Conservation (phyloP, 2,329 filamentous ascomycete species). For the Neopestalotiopsis sp. region DNA sequence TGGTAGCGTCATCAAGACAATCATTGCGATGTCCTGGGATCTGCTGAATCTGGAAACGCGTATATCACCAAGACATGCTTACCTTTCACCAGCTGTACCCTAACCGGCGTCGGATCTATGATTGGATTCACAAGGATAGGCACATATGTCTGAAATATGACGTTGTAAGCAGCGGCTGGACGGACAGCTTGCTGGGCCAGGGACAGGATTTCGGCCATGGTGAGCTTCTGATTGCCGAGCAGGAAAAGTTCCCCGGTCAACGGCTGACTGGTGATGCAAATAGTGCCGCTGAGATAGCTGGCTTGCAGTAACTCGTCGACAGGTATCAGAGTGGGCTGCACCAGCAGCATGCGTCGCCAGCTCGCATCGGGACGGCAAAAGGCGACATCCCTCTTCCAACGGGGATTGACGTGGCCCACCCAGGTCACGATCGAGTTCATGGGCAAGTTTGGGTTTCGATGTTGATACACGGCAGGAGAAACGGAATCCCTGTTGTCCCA, state of each 20-base stretch:
- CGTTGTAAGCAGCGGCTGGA: background rate
- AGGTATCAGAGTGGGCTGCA: background rate
- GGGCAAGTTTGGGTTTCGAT: no score
- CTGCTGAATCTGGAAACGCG: background rate
- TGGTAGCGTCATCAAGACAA: no score
- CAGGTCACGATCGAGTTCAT: background rate
- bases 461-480: no score
- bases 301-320: background rate
- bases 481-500: background rate
- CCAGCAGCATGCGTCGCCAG: constrained; percentile 7
- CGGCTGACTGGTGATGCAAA: background rate
- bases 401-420: background rate
- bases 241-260: background rate
- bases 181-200: background rate
- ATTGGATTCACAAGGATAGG: background rate
- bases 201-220: background rate
- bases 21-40: no score
- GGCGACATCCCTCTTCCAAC: background rate
- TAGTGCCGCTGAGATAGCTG: background rate
- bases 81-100: background rate
- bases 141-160: background rate
- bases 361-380: constrained; percentile 13
- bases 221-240: no score
- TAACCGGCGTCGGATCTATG: background rate
- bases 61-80: background rate